phyloP scores from a whole-genome alignment of 1,139 yeast species.

The Kodamaea plutei region DNA sequence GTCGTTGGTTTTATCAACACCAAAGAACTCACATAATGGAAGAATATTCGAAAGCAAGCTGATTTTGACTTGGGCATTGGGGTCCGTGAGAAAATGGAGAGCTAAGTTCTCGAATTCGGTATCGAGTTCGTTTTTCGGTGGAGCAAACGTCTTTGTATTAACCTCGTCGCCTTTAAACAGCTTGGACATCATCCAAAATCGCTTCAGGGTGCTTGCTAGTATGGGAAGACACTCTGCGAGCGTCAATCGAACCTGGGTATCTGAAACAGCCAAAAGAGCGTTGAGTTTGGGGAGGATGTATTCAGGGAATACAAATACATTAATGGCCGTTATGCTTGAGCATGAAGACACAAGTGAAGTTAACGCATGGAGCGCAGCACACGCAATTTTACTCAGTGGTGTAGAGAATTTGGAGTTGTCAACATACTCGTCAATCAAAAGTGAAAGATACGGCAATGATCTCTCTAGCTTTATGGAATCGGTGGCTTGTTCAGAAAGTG shows the following conservation, averaged over 20 bases:
- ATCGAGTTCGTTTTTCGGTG: conserved; percentile 27
- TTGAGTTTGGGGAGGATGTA: conserved; percentile 73
- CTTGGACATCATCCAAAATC: conserved; percentile 64
- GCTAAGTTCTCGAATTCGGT: conserved; percentile 61
- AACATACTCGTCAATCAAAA: conserved; percentile 35
- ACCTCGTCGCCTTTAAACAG: conserved; percentile 38
- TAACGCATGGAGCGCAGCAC: conserved; percentile 51
- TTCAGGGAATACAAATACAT: conserved; percentile 73
- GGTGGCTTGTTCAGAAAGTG: conserved; percentile 68
- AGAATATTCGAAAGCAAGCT: conserved; percentile 65
- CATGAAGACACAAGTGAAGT: conserved; percentile 64
- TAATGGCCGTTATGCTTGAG: conserved; percentile 68
- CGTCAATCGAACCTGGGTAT: conserved; percentile 27
- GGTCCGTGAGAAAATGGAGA: conserved; percentile 64
- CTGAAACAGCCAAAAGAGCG: conserved; percentile 20
- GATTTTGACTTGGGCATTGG: conserved; percentile 60
- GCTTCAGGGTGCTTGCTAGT: conserved; percentile 58
- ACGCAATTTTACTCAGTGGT: conserved; percentile 49
- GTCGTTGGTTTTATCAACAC: conserved; percentile 84
- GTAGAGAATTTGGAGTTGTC: conserved; percentile 8
- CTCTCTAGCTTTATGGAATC: conserved; percentile 87
- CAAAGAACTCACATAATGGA: conserved; percentile 78
- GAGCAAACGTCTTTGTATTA: conserved; percentile 8
- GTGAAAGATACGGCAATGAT: conserved; percentile 72
- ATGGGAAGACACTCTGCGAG: conserved; percentile 73